A percentile compares a stretch with the other conserved stretches of the same genome.
These are phyloP conservation scores for Cucurbita argyrosperma DNA, from an alignment of 306 rosid species.

Conservation along the genomic window DNA sequence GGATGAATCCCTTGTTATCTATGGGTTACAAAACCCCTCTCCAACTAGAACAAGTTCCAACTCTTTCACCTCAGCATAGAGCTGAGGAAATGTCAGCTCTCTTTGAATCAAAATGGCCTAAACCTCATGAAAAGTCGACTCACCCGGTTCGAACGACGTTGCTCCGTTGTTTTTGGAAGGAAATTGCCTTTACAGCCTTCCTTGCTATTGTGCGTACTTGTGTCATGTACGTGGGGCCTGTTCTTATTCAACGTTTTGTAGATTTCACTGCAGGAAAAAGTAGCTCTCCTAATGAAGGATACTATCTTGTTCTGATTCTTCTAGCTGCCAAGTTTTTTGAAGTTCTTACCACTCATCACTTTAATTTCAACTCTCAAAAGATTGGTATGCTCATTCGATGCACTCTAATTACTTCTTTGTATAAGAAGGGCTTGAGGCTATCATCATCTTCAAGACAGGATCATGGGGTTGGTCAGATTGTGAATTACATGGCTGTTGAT, in stretches of 20 bases:
- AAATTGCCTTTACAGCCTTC: constrained; percentile 50
- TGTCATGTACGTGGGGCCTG: constrained; percentile 77
- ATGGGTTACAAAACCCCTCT: constrained; percentile 63
- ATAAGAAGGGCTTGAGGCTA: constrained; percentile 23
- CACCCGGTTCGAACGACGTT: constrained; percentile 71
- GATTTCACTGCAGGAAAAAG: constrained; percentile 65
- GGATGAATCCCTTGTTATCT: constrained; percentile 78
- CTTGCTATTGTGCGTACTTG: constrained; percentile 53
- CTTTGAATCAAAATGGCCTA: constrained; percentile 76
- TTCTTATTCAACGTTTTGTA: constrained; percentile 62
- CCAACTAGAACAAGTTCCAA: constrained; percentile 55
- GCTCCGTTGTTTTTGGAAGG: constrained; percentile 69
- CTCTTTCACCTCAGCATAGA: constrained; percentile 52
- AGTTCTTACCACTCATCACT: constrained; percentile 64
- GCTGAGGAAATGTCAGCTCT: constrained; percentile 64
- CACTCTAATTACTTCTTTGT: constrained; percentile 48
- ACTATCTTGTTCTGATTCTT: constrained; percentile 54
- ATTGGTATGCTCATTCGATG: constrained; percentile 56
- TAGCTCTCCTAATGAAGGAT: constrained; percentile 59
- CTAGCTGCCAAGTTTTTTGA: constrained; percentile 60
- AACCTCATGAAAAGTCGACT: constrained; percentile 39
- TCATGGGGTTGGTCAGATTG: constrained; percentile 42
- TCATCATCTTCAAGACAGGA: constrained; percentile 26
- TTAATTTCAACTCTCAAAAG: constrained; percentile 70
- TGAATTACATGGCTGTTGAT: constrained; percentile 68